Conservation (phyloP, 192 early-diverging fungal genomes). For the Thamnidium elegans region DNA sequence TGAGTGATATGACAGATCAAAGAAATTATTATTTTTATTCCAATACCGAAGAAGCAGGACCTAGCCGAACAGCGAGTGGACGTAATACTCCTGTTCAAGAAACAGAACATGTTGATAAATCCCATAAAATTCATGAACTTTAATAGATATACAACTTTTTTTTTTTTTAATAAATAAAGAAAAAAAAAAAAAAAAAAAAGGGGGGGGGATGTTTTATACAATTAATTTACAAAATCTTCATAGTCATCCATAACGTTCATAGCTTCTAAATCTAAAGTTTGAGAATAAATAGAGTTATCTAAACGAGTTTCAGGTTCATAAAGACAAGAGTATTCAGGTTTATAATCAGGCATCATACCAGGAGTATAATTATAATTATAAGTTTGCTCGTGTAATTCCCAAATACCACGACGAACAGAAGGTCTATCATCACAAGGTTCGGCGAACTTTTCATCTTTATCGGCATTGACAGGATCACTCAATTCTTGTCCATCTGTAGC, state of each 20-base stretch:
- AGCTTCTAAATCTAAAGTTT: neutral
- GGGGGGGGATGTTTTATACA: too few relatives aligned
- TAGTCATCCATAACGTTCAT: conserved; percentile 22
- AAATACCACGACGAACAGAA: conserved; percentile 62
- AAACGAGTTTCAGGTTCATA: conserved; percentile 47
- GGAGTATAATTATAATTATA: conserved; percentile 75
- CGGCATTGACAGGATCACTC: conserved; percentile 32
- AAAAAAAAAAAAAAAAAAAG: too few relatives aligned
- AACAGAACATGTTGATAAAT: too few relatives aligned
- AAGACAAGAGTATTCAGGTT: conserved; percentile 59
- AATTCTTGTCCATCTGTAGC: conserved; percentile 46
- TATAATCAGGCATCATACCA: conserved; percentile 32
- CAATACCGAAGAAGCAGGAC: too few relatives aligned
- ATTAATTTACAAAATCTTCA: conserved; percentile 29
- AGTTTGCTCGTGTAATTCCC: conserved; percentile 92
- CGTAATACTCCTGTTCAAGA: too few relatives aligned
- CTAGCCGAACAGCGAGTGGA: too few relatives aligned
- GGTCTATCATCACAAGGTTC: conserved; percentile 5
- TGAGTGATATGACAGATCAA: too few relatives aligned
- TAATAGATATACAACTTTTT: too few relatives aligned
- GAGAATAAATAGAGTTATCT: conserved; percentile 7
- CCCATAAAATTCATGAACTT: too few relatives aligned
- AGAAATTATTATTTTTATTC: too few relatives aligned
- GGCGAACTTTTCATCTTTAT: conserved; percentile 16
- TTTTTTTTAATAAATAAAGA: too few relatives aligned